These are phyloP conservation scores for Syzygium oleosum DNA, from an alignment of 345 rosid species.

Conservation along the genomic window DNA sequence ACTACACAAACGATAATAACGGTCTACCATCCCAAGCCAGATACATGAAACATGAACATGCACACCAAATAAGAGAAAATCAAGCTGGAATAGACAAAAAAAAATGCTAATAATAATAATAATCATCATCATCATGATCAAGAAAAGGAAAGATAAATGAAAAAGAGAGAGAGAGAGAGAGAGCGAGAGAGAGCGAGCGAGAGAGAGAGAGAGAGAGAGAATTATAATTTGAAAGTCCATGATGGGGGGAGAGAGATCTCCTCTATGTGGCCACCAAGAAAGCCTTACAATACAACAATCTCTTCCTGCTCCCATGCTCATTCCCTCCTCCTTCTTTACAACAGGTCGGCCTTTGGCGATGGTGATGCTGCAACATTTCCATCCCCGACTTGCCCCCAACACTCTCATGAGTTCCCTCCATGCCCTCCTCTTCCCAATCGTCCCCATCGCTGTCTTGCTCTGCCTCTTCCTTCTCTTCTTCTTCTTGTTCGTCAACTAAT, in stretches of 20 bases:
- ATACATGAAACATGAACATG: neutral
- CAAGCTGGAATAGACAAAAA: neutral
- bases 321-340: slow-evolving; percentile 33
- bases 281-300: slow-evolving; percentile 42
- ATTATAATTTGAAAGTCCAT: neutral
- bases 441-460: neutral
- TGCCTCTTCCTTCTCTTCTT: neutral
- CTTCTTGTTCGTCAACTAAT: neutral
- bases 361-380: neutral
- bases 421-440: neutral
- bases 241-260: neutral
- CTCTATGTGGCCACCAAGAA: slow-evolving; percentile 55
- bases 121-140: neutral
- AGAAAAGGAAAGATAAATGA: neutral
- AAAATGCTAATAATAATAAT: neutral
- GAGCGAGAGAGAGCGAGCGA: neutral
- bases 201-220: neutral
- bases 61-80: neutral
- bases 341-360: slow-evolving; percentile 5
- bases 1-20: neutral
- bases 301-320: slow-evolving; percentile 11
- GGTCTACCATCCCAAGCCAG: neutral
- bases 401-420: neutral
- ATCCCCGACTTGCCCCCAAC: neutral
- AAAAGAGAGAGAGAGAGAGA: neutral